These are phyloP conservation scores for Thuidium tamariscinum DNA, from an alignment of 225 moss, liverwort and hornwort species.

Conservation along the genomic window DNA sequence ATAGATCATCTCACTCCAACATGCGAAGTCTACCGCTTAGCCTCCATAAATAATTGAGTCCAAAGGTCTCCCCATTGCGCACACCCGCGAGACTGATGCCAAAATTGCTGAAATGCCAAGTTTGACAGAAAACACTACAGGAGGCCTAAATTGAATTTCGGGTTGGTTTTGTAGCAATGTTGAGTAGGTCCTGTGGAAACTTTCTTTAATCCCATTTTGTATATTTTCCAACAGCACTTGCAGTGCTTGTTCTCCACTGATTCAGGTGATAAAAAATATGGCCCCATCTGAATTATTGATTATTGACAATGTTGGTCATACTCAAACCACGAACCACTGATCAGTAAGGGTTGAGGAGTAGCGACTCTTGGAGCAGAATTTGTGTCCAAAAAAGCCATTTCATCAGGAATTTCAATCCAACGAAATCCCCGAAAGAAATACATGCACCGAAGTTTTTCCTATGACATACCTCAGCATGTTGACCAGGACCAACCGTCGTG, in stretches of 20 bases:
- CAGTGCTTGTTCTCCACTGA: neutral
- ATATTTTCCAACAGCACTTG: neutral
- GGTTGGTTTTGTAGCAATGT: neutral
- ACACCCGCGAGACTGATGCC: neutral
- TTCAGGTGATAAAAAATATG: neutral
- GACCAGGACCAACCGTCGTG: neutral
- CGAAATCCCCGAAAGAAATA: neutral
- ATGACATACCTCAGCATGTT: conserved; percentile 14
- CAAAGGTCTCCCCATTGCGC: neutral
- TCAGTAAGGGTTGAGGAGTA: neutral
- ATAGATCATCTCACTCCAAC: neutral
- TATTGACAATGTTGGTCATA: neutral
- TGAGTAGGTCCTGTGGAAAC: neutral
- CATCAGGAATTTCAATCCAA: neutral
- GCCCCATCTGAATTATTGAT: neutral
- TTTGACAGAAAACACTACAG: neutral
- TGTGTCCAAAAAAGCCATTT: neutral
- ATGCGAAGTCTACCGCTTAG: neutral
- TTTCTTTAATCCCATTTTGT: neutral
- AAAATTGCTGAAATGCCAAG: neutral
- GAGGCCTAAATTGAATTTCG: neutral
- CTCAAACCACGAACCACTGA: neutral
- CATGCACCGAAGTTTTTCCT: neutral
- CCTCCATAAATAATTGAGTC: neutral
- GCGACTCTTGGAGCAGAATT: neutral